Evolutionary conservation across 2,329 filamentous ascomycete genomes (phyloP).

Genomic region (Ceratocystis cubensis): DNA sequence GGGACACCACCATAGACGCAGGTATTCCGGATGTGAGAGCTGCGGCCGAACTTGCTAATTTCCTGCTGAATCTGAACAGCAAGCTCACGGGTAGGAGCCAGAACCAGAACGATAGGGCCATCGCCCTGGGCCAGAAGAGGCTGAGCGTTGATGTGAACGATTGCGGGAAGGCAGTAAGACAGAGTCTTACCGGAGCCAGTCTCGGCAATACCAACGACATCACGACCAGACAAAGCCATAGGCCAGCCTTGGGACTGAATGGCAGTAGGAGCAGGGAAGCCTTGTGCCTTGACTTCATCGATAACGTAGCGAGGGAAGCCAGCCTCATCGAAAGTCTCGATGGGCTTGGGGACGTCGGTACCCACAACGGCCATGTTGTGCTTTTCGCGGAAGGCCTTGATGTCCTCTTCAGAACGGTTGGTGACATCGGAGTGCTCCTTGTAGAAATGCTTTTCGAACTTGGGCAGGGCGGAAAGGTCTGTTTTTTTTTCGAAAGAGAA

Average conservation of each 20-base stretch:
- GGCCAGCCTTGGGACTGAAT: slow-evolving; percentile 99
- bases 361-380: slow-evolving; percentile 77
- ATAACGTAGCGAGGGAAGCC: slow-evolving; percentile 95
- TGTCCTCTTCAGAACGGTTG: slow-evolving; percentile 60
- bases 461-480: slow-evolving; percentile 71
- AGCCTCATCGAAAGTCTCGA: slow-evolving; percentile 95
- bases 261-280: slow-evolving; percentile 82
- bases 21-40: slow-evolving; percentile 93
- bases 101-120: slow-evolving; percentile 88
- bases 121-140: slow-evolving; percentile 89
- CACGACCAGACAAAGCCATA: slow-evolving; percentile 94
- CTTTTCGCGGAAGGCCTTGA: slow-evolving; percentile 76
- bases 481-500: not conserved
- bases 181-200: slow-evolving; percentile 98
- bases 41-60: slow-evolving; percentile 97
- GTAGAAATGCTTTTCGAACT: slow-evolving; percentile 99
- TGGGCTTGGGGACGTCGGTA: slow-evolving; percentile 73
- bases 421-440: slow-evolving; percentile 79
- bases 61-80: slow-evolving; percentile 98
- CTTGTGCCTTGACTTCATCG: slow-evolving; percentile 96
- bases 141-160: slow-evolving; percentile 99
- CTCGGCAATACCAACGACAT: slow-evolving; percentile 98
- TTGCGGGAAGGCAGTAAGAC: slow-evolving; percentile 93
- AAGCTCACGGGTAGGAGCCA: slow-evolving; percentile 93
- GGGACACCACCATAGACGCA: slow-evolving; percentile 99